Base-by-base conservation (phyloP, 2,329 filamentous ascomycete genomes). In the Colletotrichum camelliae region DNA sequence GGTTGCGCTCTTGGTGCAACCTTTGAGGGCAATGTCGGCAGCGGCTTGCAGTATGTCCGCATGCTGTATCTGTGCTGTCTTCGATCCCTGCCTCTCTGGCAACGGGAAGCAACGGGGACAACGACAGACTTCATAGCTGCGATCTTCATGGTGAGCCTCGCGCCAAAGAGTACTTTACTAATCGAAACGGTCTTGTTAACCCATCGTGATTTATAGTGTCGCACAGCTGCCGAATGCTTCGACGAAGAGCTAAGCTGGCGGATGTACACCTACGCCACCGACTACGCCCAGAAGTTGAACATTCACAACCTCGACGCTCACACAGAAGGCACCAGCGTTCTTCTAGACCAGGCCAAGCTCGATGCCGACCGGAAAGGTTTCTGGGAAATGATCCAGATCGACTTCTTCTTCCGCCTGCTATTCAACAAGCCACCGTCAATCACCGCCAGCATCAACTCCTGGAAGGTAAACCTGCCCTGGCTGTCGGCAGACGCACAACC, bases 381-480 rank as follows among this genome's bases (percentile, higher is more conserved):
- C 33, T 83, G 82, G 82, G 81, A 83, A n/a, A 78, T 83, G 4
- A 79, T 83, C 2, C 81, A 83, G 31, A 78, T 82, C 16, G 82
- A 83, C 29, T 78, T 82, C 16, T 83, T 81, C 67, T 83, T 80
- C 70, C 79, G 82, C 1, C 79, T 83, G 1, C 69, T 83, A 1
- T 78, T 81, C 66, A 81, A 83, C 31, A 82, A 79, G 4, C 82
- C 82, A 10, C 81, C 82, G 0, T 77, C 76, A 2, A 78, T 83
- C 5, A 80, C 81, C 0, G 77, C 79, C 52, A 79, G 80, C 35
- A 35, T 71, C 16, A 67, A 65, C 21, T 73, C 77, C 0, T 83
- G 82, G 82, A 80, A 79, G 33, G 82, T 83, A 64, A 83, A 83
- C 43, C 48, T 83, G 7, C 82, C 82, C 1, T 83, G 81, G 82